Percentiles rank a stretch among this genome's conserved stretches.
Evolutionary conservation across 169 alveolate genomes (phyloP).

Genomic region (Plasmodium blacklocki): DNA sequence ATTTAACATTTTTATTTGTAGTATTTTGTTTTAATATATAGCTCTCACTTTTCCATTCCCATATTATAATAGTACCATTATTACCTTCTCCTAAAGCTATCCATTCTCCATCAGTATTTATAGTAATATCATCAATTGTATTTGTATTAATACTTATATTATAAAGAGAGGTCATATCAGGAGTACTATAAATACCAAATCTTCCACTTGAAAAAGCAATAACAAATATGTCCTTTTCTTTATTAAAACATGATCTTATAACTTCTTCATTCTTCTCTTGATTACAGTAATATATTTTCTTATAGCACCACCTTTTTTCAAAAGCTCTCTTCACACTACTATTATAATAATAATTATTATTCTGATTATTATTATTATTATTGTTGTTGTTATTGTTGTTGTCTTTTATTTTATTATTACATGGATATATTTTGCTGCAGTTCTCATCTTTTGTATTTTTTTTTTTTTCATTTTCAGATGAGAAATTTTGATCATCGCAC

Average conservation of each 20-base stretch:
- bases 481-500: not conserved
- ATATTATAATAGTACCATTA: slow-evolving; percentile 91
- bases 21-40: slow-evolving; percentile 97
- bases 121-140: slow-evolving; percentile 81
- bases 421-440: too few species aligned
- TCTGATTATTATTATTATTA: too few species aligned
- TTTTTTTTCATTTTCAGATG: not conserved
- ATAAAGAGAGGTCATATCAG: slow-evolving; percentile 79
- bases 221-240: slow-evolving; percentile 77
- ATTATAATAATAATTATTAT: too few species aligned
- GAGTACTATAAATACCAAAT: slow-evolving; percentile 81
- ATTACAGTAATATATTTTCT: slow-evolving; percentile 82
- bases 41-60: slow-evolving; percentile 99
- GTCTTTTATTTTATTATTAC: too few species aligned
- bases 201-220: slow-evolving; percentile 85
- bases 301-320: slow-evolving; percentile 79
- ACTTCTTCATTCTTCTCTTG: slow-evolving; percentile 82
- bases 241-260: slow-evolving; percentile 75
- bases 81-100: slow-evolving; percentile 90
- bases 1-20: slow-evolving; percentile 85
- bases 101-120: slow-evolving; percentile 92
- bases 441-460: not conserved
- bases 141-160: slow-evolving; percentile 81
- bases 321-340: not conserved
- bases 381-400: too few species aligned